Base-by-base conservation (phyloP, 208 protist genomes). In the Trypanosoma avium region DNA sequence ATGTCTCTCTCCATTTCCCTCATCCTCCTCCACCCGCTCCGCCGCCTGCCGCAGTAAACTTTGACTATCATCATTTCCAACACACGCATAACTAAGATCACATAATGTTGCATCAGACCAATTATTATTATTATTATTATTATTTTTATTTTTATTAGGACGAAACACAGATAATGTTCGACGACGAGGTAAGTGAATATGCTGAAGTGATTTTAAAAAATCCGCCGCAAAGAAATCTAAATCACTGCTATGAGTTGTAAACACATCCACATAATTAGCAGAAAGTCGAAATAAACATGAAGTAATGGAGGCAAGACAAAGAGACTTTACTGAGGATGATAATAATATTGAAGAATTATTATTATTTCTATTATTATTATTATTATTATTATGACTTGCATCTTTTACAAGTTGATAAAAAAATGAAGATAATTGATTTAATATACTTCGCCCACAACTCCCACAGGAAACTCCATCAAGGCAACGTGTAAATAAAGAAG, bases 241-340 rank as follows among this genome's bases (percentile, higher is more conserved):
- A 49, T 95, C 88, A 56, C 72, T 77, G 73, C 84, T 92, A 75
- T 79, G 79, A 22, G 68, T 67, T 22, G 85, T 90, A 73, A 89
- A 94, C 46, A 92, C 67, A 58, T 82, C 62, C 0, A 92, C 65
- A 68, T 84, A 76, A 32, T 73, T 67, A 12, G 73, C 72, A 10
- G 84, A 67, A 0, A 84, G 69, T 30, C 86, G 69, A 42, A 94
- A 88, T 27, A 94, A 47, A 21, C 65, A 71, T 0, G 82, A 42
- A 3, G 79, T 86, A 40, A 73, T 55, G 9, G 84, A 78, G 19
- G 88, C 75, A 4, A 94, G 76, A 42, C 72, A 70, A 30, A 85
- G 57, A n/a, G 67, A 74, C 57, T 81, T 75, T 56, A 77, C 35
- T 5, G 54, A 62, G 12, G 36, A 26, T 7, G 38, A 58, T n/a